Evolutionary conservation across 108 stramenopile species (phyloP).

Genomic region (Fistulifera pelliculosa): DNA sequence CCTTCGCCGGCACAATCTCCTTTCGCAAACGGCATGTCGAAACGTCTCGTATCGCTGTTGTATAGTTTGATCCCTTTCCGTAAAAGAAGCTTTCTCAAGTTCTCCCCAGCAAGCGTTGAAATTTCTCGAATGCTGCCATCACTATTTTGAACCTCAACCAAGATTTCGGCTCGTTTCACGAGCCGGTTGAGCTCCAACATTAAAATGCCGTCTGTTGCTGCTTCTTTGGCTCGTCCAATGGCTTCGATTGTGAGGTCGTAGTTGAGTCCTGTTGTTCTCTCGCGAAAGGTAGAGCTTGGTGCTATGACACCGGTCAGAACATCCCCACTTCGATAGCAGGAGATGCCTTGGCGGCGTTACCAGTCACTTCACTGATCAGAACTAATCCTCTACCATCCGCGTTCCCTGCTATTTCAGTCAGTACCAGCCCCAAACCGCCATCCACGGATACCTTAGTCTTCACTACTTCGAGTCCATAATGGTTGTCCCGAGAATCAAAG

Average conservation of each 20-base stretch:
- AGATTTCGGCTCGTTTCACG: constrained; percentile 16
- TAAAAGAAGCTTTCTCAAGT: constrained; percentile 17
- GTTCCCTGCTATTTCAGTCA: constrained; percentile 21
- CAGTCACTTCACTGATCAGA: constrained; percentile 16
- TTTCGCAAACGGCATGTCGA: constrained; percentile 17
- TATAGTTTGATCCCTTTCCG: constrained; percentile 19
- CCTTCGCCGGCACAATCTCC: constrained; percentile 29
- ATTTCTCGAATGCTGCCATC: constrained; percentile 2
- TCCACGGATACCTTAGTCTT: constrained; percentile 1
- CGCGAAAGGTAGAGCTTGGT: constrained; percentile 2
- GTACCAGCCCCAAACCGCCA: constrained; percentile 15
- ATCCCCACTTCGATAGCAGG: constrained; percentile 22
- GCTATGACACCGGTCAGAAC: constrained; percentile 12
- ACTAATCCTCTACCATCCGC: constrained; percentile 19
- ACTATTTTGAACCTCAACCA: constrained; percentile 12
- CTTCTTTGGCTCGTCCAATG: constrained; percentile 17
- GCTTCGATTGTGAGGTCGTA: constrained; percentile 19
- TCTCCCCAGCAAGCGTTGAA: constrained; percentile 22
- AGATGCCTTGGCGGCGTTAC: constrained; percentile 14
- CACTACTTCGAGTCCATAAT: constrained; percentile 20
- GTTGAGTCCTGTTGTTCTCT: constrained; percentile 16
- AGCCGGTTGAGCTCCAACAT: constrained; percentile 19
- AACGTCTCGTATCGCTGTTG: constrained; percentile 18
- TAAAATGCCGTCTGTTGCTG: neutral
- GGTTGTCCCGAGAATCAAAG: constrained; percentile 15